Evolutionary conservation across 177 flowering plant genomes (phyloP).

Genomic region (Vitis hybrid): DNA sequence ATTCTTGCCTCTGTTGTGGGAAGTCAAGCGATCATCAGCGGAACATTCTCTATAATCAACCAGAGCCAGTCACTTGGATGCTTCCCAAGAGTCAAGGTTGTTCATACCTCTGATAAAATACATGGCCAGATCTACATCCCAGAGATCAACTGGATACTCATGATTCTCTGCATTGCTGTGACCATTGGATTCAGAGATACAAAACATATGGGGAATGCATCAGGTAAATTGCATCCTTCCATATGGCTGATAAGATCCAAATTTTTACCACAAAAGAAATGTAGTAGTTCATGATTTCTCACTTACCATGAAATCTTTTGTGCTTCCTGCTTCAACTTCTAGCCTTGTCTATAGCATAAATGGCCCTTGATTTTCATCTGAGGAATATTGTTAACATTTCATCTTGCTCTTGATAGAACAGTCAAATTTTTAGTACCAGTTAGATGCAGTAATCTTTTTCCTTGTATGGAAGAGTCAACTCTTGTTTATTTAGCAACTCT

Average conservation of each 20-base stretch:
- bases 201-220: slow-evolving; percentile 92
- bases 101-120: slow-evolving; percentile 87
- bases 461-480: too few species aligned
- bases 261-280: background rate
- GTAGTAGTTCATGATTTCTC: too few species aligned
- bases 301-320: too few species aligned
- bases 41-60: slow-evolving; percentile 94
- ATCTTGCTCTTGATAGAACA: too few species aligned
- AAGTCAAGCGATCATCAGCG: slow-evolving; percentile 97
- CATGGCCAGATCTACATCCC: slow-evolving; percentile 97
- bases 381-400: too few species aligned
- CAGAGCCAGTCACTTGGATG: slow-evolving; percentile 98
- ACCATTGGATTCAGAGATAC: slow-evolving; percentile 93
- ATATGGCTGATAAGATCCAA: background rate
- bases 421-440: too few species aligned
- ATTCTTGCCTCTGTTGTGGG: slow-evolving; percentile 97
- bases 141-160: slow-evolving; percentile 92
- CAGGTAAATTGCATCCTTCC: slow-evolving; percentile 43
- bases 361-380: too few species aligned
- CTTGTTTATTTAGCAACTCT: too few species aligned
- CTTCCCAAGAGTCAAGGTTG: slow-evolving; percentile 92
- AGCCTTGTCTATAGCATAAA: too few species aligned
- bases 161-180: slow-evolving; percentile 93
- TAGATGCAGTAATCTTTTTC: too few species aligned
- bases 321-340: too few species aligned